These are phyloP conservation scores for Phytophthora pistaciae DNA, from an alignment of 352 stramenopile genomes.

Conservation along the genomic window DNA sequence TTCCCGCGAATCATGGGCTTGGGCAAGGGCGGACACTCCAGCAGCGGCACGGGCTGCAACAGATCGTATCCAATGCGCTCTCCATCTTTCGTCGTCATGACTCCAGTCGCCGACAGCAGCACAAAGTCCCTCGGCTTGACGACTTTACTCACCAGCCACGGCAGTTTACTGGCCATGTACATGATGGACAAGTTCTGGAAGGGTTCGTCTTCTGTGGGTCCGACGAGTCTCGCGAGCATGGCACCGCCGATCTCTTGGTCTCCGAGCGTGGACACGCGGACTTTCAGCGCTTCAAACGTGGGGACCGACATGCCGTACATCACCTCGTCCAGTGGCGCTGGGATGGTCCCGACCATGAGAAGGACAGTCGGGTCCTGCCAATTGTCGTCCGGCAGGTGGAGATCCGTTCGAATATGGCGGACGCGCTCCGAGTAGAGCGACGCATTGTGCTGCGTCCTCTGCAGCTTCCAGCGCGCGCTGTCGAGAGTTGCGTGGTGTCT, in stretches of 20 bases:
- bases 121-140: conserved; percentile 56
- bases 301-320: conserved; percentile 62
- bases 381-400: conserved; percentile 39
- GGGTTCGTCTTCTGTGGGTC: conserved; percentile 44
- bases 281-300: conserved; percentile 51
- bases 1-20: conserved; percentile 45
- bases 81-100: conserved; percentile 43
- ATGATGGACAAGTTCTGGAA: conserved; percentile 61
- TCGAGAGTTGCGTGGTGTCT: conserved; percentile 38
- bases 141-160: conserved; percentile 52
- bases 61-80: conserved; percentile 65
- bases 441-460: conserved; percentile 41
- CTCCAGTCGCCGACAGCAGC: conserved; percentile 48
- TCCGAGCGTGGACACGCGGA: conserved; percentile 37
- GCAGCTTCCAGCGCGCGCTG: conserved; percentile 46
- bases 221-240: conserved; percentile 64
- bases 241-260: conserved; percentile 42
- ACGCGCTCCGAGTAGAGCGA: conserved; percentile 47
- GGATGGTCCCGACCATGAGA: conserved; percentile 55
- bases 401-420: conserved; percentile 30
- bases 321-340: conserved; percentile 57
- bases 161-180: conserved; percentile 46
- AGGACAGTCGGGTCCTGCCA: conserved; percentile 43
- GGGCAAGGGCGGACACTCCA: conserved; percentile 27
- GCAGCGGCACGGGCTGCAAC: conserved; percentile 56